A percentile compares a stretch with the other conserved stretches of the same genome.
These are phyloP conservation scores for Lachnellula subtilissima DNA, from an alignment of 2,329 filamentous ascomycete species.

Conservation along the genomic window DNA sequence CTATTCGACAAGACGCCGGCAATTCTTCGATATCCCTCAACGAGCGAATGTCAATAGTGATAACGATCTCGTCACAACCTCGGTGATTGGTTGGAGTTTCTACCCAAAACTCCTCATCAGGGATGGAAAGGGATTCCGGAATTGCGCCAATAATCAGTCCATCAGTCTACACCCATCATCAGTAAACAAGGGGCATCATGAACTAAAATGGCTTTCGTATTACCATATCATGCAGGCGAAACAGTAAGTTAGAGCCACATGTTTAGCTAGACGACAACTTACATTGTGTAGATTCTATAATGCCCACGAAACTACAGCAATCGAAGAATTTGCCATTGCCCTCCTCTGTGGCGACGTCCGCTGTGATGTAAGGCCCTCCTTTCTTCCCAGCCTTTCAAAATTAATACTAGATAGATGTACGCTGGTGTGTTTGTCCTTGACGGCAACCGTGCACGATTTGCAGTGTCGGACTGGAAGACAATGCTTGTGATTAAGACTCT, in stretches of 20 bases:
- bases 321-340: slow-evolving; percentile 76
- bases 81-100: slow-evolving; percentile 89
- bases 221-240: slow-evolving; percentile 97
- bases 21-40: slow-evolving; percentile 77
- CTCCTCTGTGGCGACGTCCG: slow-evolving; percentile 85
- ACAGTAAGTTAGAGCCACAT: slow-evolving; percentile 45
- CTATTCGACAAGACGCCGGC: slow-evolving; percentile 58
- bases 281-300: slow-evolving; percentile 63
- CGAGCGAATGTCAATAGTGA: slow-evolving; percentile 70
- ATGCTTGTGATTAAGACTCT: slow-evolving; percentile 85
- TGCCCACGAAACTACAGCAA: slow-evolving; percentile 80
- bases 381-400: not conserved
- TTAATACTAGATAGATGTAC: slow-evolving; percentile 57
- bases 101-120: slow-evolving; percentile 87
- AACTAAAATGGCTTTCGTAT: slow-evolving; percentile 81
- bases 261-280: slow-evolving; percentile 7
- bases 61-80: slow-evolving; percentile 73
- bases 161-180: slow-evolving; percentile 84
- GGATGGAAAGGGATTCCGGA: slow-evolving; percentile 83
- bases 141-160: slow-evolving; percentile 86
- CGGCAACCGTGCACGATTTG: slow-evolving; percentile 79
- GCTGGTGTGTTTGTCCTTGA: slow-evolving; percentile 83
- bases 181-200: slow-evolving; percentile 70
- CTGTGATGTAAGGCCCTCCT: slow-evolving; percentile 59
- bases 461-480: slow-evolving; percentile 81